Evolutionary conservation across 257 asterid species (phyloP).

Genomic region (Primulina eburnea): DNA sequence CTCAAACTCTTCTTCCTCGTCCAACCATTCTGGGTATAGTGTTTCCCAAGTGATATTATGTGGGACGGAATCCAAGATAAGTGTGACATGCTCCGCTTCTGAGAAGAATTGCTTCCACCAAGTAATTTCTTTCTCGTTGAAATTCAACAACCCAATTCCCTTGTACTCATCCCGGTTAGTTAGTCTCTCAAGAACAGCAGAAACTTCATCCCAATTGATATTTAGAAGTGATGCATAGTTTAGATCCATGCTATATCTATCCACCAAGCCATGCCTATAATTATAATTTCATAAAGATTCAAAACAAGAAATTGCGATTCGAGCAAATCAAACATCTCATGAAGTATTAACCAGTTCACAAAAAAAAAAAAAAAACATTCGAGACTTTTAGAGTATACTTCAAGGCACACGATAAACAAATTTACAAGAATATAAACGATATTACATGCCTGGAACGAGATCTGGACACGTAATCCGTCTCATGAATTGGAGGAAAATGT

Average conservation of each 20-base stretch:
- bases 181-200: slow-evolving; percentile 48
- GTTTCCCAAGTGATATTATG: slow-evolving; percentile 76
- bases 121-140: slow-evolving; percentile 57
- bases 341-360: not conserved
- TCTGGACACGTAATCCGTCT: slow-evolving; percentile 39
- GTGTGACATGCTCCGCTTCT: slow-evolving; percentile 64
- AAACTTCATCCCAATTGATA: slow-evolving; percentile 72
- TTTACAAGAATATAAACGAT: not conserved
- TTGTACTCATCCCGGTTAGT: slow-evolving; percentile 50
- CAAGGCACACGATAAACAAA: not conserved
- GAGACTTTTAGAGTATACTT: no score
- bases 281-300: slow-evolving; percentile 12
- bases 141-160: slow-evolving; percentile 75
- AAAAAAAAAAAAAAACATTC: no score
- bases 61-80: slow-evolving; percentile 53
- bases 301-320: slow-evolving; percentile 5
- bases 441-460: slow-evolving; percentile 50
- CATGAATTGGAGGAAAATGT: slow-evolving; percentile 57
- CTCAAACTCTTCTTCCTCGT: slow-evolving; percentile 89
- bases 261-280: slow-evolving; percentile 51
- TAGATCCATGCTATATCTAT: slow-evolving; percentile 37
- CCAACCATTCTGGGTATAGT: slow-evolving; percentile 91
- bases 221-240: slow-evolving; percentile 50
- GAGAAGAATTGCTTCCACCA: slow-evolving; percentile 62
- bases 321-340: not conserved